Evolutionary conservation across 2,329 filamentous ascomycete species (phyloP), one percentile per base, ranked within the genome.

Genomic region (Aschersonia sp.): DNA sequence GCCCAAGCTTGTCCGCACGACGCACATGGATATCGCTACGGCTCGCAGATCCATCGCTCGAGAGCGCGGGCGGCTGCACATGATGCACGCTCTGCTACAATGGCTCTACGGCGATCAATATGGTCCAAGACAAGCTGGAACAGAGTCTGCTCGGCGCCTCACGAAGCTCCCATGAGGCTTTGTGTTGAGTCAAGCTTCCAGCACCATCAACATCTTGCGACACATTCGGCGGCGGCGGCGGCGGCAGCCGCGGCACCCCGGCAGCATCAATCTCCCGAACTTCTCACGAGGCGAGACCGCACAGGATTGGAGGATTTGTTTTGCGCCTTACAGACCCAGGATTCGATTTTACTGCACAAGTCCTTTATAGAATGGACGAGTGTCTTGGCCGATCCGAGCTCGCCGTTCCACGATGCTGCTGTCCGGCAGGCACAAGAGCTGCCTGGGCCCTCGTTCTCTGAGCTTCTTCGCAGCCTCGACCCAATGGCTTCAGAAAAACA

Each of bases 391-490:
- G 48, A 59, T 14, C 3, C 46, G 8, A 41, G 53, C 14, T 44
- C 40, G 4, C 53, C 61, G 32, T 32, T 48, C 4, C 47, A 57
- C n/a, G 44, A 54, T 1, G 51, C 53, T 5, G 56, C 62, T 12
- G 55, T 62, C 6, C 50, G 59, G 6, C 58, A 66, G 43, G 53
- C 70, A 5, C 52, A 52, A 11, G 45, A 51, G 0, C 57, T 87
- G 29, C 70, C 81, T 0, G 60, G 68, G 2, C 66, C 71, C 1
- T 72, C 72, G 1, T 80, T 87, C 56, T 76, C 78, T 1, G 78
- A 83, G 52, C 72, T 84, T 8, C 59, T 89, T 32, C 71, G 72
- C 35, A 68, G 71, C 5, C 61, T 88, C 7, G 78, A 84, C 49
- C 81, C 83, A 0, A 55, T 74, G 5, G 56, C 61, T 14, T 32